phyloP scores from a whole-genome alignment of 805 yeast genomes.

The Hanseniaspora mollemarum region DNA sequence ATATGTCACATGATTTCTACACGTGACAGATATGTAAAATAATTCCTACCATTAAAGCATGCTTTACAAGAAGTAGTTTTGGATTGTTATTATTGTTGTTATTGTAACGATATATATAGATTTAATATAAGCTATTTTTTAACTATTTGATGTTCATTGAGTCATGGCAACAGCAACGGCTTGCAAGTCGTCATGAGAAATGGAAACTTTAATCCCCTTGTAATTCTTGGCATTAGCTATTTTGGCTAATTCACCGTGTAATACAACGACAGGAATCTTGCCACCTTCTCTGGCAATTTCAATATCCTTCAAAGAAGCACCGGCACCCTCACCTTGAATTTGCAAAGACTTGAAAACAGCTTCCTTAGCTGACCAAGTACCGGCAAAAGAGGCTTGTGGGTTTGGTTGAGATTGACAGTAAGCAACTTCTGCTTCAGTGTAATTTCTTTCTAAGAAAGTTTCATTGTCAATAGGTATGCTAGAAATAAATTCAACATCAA shows the following conservation, averaged over 20 bases:
- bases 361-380: constrained; percentile 98
- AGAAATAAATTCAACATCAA: constrained; percentile 83
- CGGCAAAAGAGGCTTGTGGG: constrained; percentile 85
- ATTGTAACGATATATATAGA: background rate
- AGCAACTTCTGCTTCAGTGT: constrained; percentile 64
- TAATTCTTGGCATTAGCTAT: constrained; percentile 67
- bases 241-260: constrained; percentile 63
- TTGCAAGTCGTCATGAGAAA: constrained; percentile 93
- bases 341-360: constrained; percentile 95
- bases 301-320: constrained; percentile 84
- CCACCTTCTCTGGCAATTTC: constrained; percentile 60
- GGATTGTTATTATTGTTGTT: background rate
- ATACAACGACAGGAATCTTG: constrained; percentile 72
- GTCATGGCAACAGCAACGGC: constrained; percentile 90
- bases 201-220: constrained; percentile 66
- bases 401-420: constrained; percentile 67
- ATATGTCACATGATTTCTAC: no score
- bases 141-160: background rate
- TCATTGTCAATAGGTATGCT: constrained; percentile 77
- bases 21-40: no score
- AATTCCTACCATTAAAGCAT: no score
- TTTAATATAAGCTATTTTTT: background rate
- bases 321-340: constrained; percentile 83
- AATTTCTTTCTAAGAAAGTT: constrained; percentile 85
- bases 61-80: background rate